Percentiles rank a stretch among this genome's conserved stretches.
phyloP scores from a whole-genome alignment of 2,329 filamentous ascomycete genomes.

The Talaromyces sp. region DNA sequence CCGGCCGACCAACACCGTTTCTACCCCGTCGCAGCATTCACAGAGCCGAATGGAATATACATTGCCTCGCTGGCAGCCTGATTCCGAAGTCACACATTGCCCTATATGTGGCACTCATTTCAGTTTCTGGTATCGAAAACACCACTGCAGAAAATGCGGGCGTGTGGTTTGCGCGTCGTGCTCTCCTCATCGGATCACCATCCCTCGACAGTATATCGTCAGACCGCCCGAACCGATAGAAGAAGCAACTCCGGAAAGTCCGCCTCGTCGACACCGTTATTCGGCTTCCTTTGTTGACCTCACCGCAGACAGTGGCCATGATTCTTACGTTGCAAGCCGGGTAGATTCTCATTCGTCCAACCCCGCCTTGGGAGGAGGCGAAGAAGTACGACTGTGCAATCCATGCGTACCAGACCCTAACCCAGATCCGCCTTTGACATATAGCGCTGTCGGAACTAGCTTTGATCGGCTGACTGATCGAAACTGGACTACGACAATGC shows the following conservation, averaged over 20 bases:
- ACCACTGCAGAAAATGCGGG: conserved; percentile 96
- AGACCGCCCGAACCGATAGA: conserved; percentile 56
- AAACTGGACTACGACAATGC: conserved; percentile 12
- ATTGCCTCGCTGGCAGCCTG: conserved; percentile 81
- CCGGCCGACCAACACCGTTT: conserved; percentile 9
- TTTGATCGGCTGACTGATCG: conserved; percentile 12
- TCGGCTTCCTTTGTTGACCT: conserved; percentile 42
- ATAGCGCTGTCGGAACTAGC: conserved; percentile 18
- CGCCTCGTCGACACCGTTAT: conserved; percentile 14
- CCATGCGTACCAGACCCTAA: conserved; percentile 68
- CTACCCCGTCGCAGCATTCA: conserved; percentile 5
- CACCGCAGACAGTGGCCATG: conserved; percentile 15
- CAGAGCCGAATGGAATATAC: conserved; percentile 39
- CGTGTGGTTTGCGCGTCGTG: conserved; percentile 84
- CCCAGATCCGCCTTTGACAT: conserved; percentile 47
- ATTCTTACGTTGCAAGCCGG: not conserved
- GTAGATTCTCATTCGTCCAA: conserved; percentile 27
- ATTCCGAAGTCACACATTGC: conserved; percentile 73
- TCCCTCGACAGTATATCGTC: conserved; percentile 89
- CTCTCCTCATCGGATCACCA: conserved; percentile 91
- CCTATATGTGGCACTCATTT: conserved; percentile 79
- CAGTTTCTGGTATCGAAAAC: conserved; percentile 79
- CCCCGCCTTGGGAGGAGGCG: conserved; percentile 56
- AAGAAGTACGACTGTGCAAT: conserved; percentile 66
- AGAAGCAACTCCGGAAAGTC: not conserved